Evolutionary conservation across 2,329 filamentous ascomycete genomes (phyloP).

Genomic region (Trichoderma endophyticum): DNA sequence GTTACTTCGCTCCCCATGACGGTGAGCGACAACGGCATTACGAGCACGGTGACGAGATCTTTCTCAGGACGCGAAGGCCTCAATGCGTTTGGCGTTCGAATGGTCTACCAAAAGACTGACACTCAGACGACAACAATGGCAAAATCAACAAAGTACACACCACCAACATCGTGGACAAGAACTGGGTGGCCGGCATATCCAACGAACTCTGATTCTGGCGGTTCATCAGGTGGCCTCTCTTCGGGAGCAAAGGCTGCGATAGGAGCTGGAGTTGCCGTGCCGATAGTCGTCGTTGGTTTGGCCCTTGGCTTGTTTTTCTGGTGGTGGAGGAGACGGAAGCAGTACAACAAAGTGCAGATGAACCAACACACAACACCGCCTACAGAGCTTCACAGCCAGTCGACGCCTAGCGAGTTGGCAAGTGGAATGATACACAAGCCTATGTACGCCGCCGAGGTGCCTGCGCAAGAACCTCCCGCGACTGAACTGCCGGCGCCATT

Average conservation of each 20-base stretch:
- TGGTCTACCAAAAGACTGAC: constrained; percentile 35
- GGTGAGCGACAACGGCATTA: constrained; percentile 23
- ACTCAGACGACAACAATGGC: constrained; percentile 19
- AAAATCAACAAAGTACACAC: neutral
- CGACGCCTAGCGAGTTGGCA: neutral
- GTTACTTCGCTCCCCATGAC: constrained; percentile 28
- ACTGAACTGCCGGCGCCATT: neutral
- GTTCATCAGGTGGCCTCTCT: constrained; percentile 18
- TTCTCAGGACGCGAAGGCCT: constrained; percentile 28
- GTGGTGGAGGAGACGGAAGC: constrained; percentile 28
- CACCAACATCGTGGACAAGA: constrained; percentile 1
- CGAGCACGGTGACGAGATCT: constrained; percentile 23
- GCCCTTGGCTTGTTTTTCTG: constrained; percentile 28
- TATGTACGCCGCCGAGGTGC: neutral
- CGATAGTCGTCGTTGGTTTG: constrained; percentile 28
- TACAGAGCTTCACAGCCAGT: neutral
- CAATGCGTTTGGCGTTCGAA: constrained; percentile 35
- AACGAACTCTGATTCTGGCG: neutral
- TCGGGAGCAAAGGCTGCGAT: constrained; percentile 29
- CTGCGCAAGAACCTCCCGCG: neutral
- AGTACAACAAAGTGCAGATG: neutral
- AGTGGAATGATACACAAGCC: neutral
- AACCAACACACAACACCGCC: constrained; percentile 3
- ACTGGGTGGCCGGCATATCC: neutral
- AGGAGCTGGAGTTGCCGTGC: constrained; percentile 32